Evolutionary conservation across 164 flowering plant genomes (phyloP), one percentile per base, ranked within the genome.

Genomic region (Cinnamomum micranthum): DNA sequence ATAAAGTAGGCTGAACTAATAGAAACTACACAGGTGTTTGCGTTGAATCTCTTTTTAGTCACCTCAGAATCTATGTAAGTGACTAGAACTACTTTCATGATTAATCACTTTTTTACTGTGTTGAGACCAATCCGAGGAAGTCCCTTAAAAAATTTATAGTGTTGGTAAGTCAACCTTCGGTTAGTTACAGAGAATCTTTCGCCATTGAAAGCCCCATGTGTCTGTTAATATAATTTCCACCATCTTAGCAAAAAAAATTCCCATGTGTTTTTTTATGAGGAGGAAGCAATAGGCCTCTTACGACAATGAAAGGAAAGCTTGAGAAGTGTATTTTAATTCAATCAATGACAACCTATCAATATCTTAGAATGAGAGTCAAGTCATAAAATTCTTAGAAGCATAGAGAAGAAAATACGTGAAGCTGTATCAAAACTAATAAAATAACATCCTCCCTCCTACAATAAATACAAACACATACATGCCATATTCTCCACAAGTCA

Each of bases 371-470:
- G 64, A 66, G 70, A 65, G 71, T 27, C 70, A 73, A 66, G 76
- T 73, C 35, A 65, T 27, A 13, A 23, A 33, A 77, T 81, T 47
- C 88, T 81, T 87, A 77, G 73, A 85, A 82, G 86, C 24, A 75
- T 81, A 9, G 65, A 50, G 12, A 33, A 24, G 31, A 52, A 50
- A 28, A 51, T 28, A 31, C 6, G 47, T 28, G 9, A 31, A 67
- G 69, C 15, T 22, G 14, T 25, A 25, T 5, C 15, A 28, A 27
- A 28, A 14, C 23, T 33, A 58, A 74, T 78, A 76, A 71, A 80
- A 76, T 79, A 72, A 77, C 69, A 51, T 67, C 15, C 10, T 64
- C 33, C 33, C 28, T 64, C 14, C 23, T 22, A 64, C 28, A 23
- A 64, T 64, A 64, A 64, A 64, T 64, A 25, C 28, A 64, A 64